A percentile compares a stretch with the other conserved stretches of the same genome.
phyloP scores from a whole-genome alignment of 2,329 filamentous ascomycete species.

The Diaporthe longicolla region DNA sequence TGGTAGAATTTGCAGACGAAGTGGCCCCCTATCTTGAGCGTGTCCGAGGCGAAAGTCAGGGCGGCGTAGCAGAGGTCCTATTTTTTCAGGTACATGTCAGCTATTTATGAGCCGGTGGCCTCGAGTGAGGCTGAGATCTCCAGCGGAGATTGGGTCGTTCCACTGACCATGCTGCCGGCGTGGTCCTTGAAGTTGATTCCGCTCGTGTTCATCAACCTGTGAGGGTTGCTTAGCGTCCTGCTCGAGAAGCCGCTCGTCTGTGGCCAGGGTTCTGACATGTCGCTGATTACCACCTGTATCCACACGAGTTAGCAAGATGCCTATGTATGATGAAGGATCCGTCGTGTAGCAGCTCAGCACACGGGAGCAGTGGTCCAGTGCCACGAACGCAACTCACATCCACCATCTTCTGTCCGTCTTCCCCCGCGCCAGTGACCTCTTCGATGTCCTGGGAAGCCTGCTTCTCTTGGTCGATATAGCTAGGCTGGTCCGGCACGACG shows the following conservation, averaged over 20 bases:
- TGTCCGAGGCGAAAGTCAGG: constrained; percentile 87
- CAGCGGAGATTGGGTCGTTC: not conserved
- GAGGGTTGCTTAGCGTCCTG: constrained; percentile 94
- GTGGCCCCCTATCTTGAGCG: constrained; percentile 84
- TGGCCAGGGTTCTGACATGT: constrained; percentile 98
- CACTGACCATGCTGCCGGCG: constrained; percentile 91
- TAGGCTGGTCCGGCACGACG: constrained; percentile 60
- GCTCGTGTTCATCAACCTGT: constrained; percentile 99
- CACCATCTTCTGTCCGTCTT: constrained; percentile 72
- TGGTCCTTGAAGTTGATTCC: constrained; percentile 90
- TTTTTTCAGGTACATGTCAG: constrained; percentile 13
- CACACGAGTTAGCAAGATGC: not conserved
- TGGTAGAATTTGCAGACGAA: constrained; percentile 99
- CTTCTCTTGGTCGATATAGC: constrained; percentile 77
- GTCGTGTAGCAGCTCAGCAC: not conserved
- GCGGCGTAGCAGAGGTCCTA: constrained; percentile 93
- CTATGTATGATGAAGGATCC: not conserved
- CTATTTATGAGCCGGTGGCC: not conserved
- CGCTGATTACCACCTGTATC: constrained; percentile 87
- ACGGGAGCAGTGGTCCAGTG: not conserved
- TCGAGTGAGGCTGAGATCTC: not conserved
- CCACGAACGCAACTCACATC: constrained; percentile 67
- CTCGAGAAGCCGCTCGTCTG: constrained; percentile 84
- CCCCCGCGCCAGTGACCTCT: constrained; percentile 52
- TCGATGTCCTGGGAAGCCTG: constrained; percentile 47